phyloP scores from a whole-genome alignment of 805 yeast genomes.

The Metschnikowia cubensis region DNA sequence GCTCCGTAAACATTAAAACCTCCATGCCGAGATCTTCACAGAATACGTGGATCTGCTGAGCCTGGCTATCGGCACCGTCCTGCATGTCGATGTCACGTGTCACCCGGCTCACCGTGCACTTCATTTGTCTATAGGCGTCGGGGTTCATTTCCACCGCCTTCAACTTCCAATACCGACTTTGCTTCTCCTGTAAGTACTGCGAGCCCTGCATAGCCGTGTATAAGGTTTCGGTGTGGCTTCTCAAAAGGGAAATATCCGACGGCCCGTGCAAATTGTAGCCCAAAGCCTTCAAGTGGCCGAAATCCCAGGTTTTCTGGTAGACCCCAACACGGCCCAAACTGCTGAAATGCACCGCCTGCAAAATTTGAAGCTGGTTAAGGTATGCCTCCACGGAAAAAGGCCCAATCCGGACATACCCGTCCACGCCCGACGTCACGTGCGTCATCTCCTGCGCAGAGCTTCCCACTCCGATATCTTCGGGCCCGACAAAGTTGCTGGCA shows the following conservation, averaged over 20 bases:
- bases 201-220: slow-evolving; percentile 13
- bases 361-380: slow-evolving; percentile 37
- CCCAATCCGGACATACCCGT: slow-evolving; percentile 28
- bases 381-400: slow-evolving; percentile 23
- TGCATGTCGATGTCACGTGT: slow-evolving; percentile 11
- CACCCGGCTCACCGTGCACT: slow-evolving; percentile 40
- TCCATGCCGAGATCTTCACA: slow-evolving; percentile 42
- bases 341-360: slow-evolving; percentile 25
- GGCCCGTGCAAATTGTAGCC: slow-evolving; percentile 39
- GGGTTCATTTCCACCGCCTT: slow-evolving; percentile 18
- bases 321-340: slow-evolving; percentile 7
- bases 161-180: slow-evolving; percentile 25
- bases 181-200: slow-evolving; percentile 14
- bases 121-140: slow-evolving; percentile 13
- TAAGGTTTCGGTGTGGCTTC: slow-evolving; percentile 15
- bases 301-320: slow-evolving; percentile 13
- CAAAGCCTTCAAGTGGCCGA: slow-evolving; percentile 25
- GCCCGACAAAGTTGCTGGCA: slow-evolving; percentile 30
- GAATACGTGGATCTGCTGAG: slow-evolving; percentile 18
- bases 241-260: slow-evolving; percentile 2
- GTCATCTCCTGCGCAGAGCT: background rate
- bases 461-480: slow-evolving; percentile 13
- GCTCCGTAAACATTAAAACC: slow-evolving; percentile 36
- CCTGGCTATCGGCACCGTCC: background rate
- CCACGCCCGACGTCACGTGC: slow-evolving; percentile 22